phyloP scores from a whole-genome alignment of 768 basidiomycete genomes.

The Hypsizygus marmoreus region DNA sequence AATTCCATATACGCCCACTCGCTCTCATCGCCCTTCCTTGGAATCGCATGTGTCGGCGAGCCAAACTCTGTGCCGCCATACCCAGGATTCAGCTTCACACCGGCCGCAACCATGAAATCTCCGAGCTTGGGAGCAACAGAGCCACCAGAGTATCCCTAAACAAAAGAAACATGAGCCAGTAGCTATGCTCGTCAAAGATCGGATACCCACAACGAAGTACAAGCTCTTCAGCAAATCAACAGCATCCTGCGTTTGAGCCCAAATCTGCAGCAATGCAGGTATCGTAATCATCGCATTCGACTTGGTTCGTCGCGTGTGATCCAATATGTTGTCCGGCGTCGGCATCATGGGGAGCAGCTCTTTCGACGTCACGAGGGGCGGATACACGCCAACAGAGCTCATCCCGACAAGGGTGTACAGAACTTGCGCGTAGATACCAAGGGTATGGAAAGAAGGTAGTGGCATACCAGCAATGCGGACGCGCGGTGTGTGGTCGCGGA shows the following conservation, averaged over 20 bases:
- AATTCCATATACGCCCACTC: constrained; percentile 13
- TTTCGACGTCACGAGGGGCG: constrained; percentile 16
- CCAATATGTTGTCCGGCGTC: constrained; percentile 40
- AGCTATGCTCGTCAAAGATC: not conserved
- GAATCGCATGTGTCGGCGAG: constrained; percentile 5
- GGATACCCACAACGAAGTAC: constrained; percentile 9
- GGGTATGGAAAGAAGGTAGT: constrained; percentile 33
- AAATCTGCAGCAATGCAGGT: constrained; percentile 40
- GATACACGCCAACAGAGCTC: constrained; percentile 19
- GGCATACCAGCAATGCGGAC: constrained; percentile 26
- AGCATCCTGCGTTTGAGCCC: constrained; percentile 29
- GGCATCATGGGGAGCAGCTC: constrained; percentile 40
- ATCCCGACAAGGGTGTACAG: constrained; percentile 18
- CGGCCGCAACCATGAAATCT: constrained; percentile 9
- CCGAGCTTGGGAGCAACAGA: constrained; percentile 12
- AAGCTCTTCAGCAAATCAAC: constrained; percentile 17
- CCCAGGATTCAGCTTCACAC: constrained; percentile 9
- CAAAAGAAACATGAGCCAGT: not conserved
- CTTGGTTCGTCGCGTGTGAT: constrained; percentile 29
- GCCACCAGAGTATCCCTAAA: constrained; percentile 16
- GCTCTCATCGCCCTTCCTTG: constrained; percentile 18
- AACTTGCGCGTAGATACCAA: constrained; percentile 21
- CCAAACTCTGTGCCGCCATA: constrained; percentile 22
- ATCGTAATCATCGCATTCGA: constrained; percentile 34
- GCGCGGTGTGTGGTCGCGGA: not conserved